Evolutionary conservation across 2,329 filamentous ascomycete species (phyloP), one percentile per base, ranked within the genome.

Genomic region (Ophiosphaerella korrae): DNA sequence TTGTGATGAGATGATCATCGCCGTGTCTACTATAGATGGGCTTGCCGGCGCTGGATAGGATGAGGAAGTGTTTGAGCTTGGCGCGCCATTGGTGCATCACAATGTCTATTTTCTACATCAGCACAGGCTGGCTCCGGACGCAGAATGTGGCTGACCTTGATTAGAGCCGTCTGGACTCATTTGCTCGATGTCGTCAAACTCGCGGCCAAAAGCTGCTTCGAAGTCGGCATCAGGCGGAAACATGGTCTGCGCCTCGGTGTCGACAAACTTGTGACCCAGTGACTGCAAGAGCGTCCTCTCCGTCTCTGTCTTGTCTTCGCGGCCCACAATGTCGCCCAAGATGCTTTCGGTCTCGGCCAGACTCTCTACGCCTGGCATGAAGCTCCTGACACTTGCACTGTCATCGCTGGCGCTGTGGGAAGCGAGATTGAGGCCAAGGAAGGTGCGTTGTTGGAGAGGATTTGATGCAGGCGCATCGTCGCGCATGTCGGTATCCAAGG

Each of bases 1-100:
- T 89, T 64, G 95, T 96, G 69, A 97, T 91, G 37, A 97, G 79
- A 47, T 88, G 86, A 59, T 96, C 83, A 62, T 97, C 91, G 35
- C 95, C 94, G 70, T 99, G 93, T 42, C 95, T 85, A 67, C 92
- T 97, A 81, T 93, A 99, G 42, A 99, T 95, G 9, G 94, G 95
- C 72, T 99, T 99, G 16, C 94, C 94, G 8, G 95, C 93, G 12
- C 92, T 93, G 2, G 94, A 97, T 1, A 99, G 79, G 64, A 99
- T 96, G 75, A 99, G 85, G 73, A 96, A 99, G 75, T 99, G 94
- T 75, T 99, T 99, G 56, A 92, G 81, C 77, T 97, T 97, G 33
- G 88, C 85, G 70, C 92, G 94, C 92, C 92, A 99, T 57, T 86
- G 80, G 13, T 79, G 77, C 35, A 96, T 79, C 23, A 90, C 62